Evolutionary conservation across 805 yeast species (phyloP).

Genomic region (Phaffomyces opuntiae): DNA sequence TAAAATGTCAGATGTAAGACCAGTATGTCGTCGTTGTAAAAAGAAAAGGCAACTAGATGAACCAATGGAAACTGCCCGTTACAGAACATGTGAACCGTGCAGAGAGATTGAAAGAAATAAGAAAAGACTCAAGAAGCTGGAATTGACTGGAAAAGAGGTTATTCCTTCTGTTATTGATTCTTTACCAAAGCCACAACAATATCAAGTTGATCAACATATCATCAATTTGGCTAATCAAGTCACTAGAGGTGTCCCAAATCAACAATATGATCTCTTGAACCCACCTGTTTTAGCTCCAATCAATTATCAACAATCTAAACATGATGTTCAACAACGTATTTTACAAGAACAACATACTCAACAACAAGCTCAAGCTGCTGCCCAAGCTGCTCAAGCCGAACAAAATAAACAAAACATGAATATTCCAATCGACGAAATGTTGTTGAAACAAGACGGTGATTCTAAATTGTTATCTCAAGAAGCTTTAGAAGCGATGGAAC

Average conservation of each 20-base stretch:
- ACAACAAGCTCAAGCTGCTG: constrained; percentile 6
- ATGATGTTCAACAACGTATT: constrained; percentile 6
- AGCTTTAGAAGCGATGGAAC: too few species aligned
- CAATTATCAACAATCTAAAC: constrained; percentile 6
- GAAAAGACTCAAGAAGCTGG: constrained; percentile 7
- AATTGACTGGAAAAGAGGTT: constrained; percentile 10
- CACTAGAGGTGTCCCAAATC: constrained; percentile 1
- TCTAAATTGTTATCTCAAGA: too few species aligned
- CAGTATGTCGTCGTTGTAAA: constrained; percentile 24
- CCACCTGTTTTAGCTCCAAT: constrained; percentile 10
- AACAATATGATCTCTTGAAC: constrained; percentile 1
- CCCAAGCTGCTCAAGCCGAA: constrained; percentile 7
- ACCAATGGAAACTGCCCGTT: constrained; percentile 24
- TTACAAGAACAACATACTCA: constrained; percentile 3
- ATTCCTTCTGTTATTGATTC: not conserved
- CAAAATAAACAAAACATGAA: constrained; percentile 6
- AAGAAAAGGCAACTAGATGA: constrained; percentile 25
- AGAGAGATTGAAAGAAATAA: constrained; percentile 15
- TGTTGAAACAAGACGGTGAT: constrained; percentile 10
- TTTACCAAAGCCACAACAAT: too few species aligned
- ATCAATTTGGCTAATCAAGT: constrained; percentile 11
- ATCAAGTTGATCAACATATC: constrained; percentile 7
- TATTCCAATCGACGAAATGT: constrained; percentile 13
- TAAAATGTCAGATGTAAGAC: constrained; percentile 4
- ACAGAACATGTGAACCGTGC: constrained; percentile 25